Percentiles rank a stretch among this genome's conserved stretches.
Conservation (phyloP, 139 green algal species). For the Micractinium conductrix region DNA sequence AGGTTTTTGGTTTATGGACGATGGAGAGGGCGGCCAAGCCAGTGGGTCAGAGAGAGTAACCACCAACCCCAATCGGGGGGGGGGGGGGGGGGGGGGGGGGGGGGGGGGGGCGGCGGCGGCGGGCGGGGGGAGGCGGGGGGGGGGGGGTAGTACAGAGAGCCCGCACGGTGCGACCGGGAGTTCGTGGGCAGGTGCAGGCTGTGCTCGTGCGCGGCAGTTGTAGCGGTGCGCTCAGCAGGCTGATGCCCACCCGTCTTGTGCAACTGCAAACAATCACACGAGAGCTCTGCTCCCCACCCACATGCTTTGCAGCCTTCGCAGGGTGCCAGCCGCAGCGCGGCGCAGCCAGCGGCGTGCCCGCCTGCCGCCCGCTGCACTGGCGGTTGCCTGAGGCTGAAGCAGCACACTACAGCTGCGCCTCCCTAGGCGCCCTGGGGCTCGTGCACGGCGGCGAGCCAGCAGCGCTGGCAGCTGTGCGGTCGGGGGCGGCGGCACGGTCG, state of each 20-base stretch:
- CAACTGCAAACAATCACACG: background rate
- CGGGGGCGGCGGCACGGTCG: background rate
- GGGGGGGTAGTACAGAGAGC: too few relatives aligned
- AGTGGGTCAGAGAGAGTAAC: too few relatives aligned
- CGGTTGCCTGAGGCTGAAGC: background rate
- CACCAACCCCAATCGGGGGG: too few relatives aligned
- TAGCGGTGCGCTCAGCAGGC: background rate
- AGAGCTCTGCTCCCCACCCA: background rate
- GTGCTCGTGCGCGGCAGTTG: background rate
- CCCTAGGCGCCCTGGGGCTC: background rate
- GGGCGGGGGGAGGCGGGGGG: too few relatives aligned
- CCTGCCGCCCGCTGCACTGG: conserved; percentile 18
- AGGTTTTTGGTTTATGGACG: conserved; percentile 21
- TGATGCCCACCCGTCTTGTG: background rate
- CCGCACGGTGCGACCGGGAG: background rate
- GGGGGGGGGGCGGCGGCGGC: too few relatives aligned
- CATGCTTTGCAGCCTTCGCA: background rate
- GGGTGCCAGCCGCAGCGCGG: background rate
- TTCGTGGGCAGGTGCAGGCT: background rate
- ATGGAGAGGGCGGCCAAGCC: background rate
- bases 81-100: too few relatives aligned
- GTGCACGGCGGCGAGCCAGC: conserved; percentile 7
- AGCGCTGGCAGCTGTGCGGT: background rate
- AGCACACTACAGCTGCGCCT: conserved; percentile 6
- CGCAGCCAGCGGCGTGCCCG: background rate